Conservation (phyloP, 2,329 filamentous ascomycete species). For the Pseudogymnoascus sp. region DNA sequence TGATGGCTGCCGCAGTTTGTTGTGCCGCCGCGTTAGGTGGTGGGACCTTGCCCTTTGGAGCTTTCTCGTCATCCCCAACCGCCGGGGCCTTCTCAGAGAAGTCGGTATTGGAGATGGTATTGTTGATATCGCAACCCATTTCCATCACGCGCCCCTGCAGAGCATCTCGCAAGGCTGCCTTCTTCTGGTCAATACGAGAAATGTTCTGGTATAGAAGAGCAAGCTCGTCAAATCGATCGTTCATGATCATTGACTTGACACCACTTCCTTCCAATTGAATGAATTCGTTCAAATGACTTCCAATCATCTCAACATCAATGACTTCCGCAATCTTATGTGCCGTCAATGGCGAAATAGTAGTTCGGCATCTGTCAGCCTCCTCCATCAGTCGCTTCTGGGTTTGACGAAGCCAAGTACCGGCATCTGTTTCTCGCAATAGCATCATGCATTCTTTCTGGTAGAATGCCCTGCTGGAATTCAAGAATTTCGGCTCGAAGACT, state of each 20-base stretch:
- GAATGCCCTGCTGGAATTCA: slow-evolving; percentile 62
- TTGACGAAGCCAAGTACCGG: slow-evolving; percentile 71
- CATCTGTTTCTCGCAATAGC: slow-evolving; percentile 70
- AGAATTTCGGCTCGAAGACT: slow-evolving; percentile 71
- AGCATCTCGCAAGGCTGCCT: slow-evolving; percentile 59
- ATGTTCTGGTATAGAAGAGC: slow-evolving; percentile 75
- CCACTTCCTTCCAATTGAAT: slow-evolving; percentile 79
- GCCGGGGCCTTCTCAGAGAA: slow-evolving; percentile 34
- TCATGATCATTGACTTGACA: slow-evolving; percentile 82
- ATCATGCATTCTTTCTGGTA: slow-evolving; percentile 69
- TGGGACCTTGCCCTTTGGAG: slow-evolving; percentile 41
- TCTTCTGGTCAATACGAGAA: slow-evolving; percentile 66
- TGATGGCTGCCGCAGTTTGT: slow-evolving; percentile 79
- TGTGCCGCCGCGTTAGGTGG: slow-evolving; percentile 56
- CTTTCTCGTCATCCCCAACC: slow-evolving; percentile 40
- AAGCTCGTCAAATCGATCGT: slow-evolving; percentile 72
- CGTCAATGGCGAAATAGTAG: slow-evolving; percentile 66
- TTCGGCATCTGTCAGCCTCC: slow-evolving; percentile 74
- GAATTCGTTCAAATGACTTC: slow-evolving; percentile 69
- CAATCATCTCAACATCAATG: slow-evolving; percentile 74
- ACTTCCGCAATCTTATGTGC: slow-evolving; percentile 66
- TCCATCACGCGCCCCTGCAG: slow-evolving; percentile 70
- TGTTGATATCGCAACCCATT: slow-evolving; percentile 77
- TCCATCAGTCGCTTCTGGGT: slow-evolving; percentile 68
- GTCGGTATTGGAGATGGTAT: slow-evolving; percentile 48